Evolutionary conservation across 306 rosid genomes (phyloP).

Genomic region (Citrullus colocynthis): DNA sequence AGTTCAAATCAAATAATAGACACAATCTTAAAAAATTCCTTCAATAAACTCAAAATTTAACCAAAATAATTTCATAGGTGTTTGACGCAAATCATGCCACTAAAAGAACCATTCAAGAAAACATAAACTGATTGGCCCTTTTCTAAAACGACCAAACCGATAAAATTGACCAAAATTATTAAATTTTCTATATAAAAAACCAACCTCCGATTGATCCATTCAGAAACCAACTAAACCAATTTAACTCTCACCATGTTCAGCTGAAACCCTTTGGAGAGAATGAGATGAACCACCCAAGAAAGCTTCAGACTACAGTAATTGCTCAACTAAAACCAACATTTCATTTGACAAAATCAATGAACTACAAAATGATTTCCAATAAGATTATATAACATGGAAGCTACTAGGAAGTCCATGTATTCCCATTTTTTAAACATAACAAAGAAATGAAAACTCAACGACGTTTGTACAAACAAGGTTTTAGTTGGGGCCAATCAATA

Average conservation of each 20-base stretch:
- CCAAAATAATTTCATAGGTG: too few relatives aligned
- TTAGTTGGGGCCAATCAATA: conserved; percentile 72
- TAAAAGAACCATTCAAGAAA: background rate
- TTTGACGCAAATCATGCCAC: too few relatives aligned
- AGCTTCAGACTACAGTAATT: background rate
- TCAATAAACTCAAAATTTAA: too few relatives aligned
- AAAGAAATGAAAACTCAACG: conserved; percentile 25
- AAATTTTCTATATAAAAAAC: background rate
- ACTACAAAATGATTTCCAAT: background rate
- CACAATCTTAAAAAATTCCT: too few relatives aligned
- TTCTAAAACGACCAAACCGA: background rate
- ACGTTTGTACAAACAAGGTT: conserved; percentile 92
- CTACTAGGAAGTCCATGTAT: too few relatives aligned
- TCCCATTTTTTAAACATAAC: background rate
- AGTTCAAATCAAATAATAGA: too few relatives aligned
- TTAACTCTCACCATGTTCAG: background rate
- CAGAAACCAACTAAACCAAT: background rate
- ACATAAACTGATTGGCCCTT: background rate
- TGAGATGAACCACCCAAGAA: background rate
- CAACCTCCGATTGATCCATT: background rate
- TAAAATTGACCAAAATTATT: background rate
- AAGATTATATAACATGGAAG: background rate
- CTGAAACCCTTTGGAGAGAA: background rate
- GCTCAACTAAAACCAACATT: background rate
- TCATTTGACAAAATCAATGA: background rate